Evolutionary conservation across 129 eudicot species (phyloP).

Genomic region (Gnaphalium uliginosum): DNA sequence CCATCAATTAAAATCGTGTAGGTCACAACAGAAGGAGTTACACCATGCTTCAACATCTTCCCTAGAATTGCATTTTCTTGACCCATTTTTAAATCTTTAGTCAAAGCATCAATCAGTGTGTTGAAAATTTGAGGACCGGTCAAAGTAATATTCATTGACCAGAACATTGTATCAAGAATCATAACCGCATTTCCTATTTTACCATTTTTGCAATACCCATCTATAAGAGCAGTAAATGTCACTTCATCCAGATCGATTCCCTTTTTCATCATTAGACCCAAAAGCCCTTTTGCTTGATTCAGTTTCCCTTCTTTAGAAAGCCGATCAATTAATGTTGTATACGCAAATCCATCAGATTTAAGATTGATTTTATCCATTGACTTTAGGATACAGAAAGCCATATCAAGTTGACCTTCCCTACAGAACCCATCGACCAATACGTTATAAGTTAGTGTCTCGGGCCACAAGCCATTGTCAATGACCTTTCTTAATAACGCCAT

Average conservation of each 20-base stretch:
- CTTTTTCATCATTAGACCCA: constrained; percentile 39
- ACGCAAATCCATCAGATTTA: constrained; percentile 36
- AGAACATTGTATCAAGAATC: constrained; percentile 30
- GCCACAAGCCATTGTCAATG: constrained; percentile 33
- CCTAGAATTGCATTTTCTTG: constrained; percentile 36
- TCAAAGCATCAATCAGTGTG: constrained; percentile 41
- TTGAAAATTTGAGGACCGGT: constrained; percentile 44
- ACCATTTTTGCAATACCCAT: constrained; percentile 43
- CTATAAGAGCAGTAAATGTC: constrained; percentile 42
- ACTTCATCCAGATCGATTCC: constrained; percentile 45
- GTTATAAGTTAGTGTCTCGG: constrained; percentile 42
- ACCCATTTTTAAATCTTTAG: constrained; percentile 37
- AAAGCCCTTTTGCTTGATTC: constrained; percentile 34
- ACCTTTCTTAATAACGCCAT: constrained; percentile 37
- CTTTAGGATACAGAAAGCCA: constrained; percentile 36
- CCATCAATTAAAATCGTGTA: constrained; percentile 45
- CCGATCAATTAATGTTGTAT: constrained; percentile 33
- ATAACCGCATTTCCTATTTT: constrained; percentile 30
- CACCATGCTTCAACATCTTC: constrained; percentile 44
- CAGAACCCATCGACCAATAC: constrained; percentile 42
- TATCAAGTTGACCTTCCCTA: constrained; percentile 32
- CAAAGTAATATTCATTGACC: constrained; percentile 26
- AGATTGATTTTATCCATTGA: constrained; percentile 27
- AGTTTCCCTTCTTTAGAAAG: constrained; percentile 40
- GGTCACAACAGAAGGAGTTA: constrained; percentile 50